Evolutionary conservation across 768 basidiomycete species (phyloP).

Genomic region (Candolleomyces eurysporus): DNA sequence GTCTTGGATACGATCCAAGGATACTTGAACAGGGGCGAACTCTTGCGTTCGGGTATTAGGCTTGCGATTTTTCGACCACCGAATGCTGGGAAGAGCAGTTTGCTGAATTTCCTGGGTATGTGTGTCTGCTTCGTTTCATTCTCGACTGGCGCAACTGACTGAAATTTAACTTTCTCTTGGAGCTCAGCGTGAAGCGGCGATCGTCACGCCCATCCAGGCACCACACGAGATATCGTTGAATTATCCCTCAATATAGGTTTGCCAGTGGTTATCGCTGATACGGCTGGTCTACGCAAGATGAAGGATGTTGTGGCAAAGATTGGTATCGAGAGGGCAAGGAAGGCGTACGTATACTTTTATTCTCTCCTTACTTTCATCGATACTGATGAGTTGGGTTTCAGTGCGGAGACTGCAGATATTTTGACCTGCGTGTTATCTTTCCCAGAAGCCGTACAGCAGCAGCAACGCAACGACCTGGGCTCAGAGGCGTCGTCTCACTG

Average conservation of each 20-base stretch:
- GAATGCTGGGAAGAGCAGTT: constrained; percentile 91
- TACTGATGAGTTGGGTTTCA: constrained; percentile 21
- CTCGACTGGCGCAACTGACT: neutral
- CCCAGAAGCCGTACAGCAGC: constrained; percentile 36
- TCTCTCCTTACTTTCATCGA: neutral
- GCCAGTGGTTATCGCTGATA: constrained; percentile 80
- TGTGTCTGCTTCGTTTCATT: constrained; percentile 9
- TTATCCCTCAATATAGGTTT: constrained; percentile 84
- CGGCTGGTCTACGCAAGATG: constrained; percentile 76
- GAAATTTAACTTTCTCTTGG: neutral
- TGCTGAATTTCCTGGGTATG: constrained; percentile 81
- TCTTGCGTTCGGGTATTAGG: constrained; percentile 77
- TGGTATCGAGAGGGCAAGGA: constrained; percentile 71
- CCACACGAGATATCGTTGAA: constrained; percentile 85
- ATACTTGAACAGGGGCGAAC: constrained; percentile 73
- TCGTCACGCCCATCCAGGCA: constrained; percentile 85
- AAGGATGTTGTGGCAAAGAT: constrained; percentile 75
- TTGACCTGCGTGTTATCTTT: constrained; percentile 82
- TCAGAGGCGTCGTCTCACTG: constrained; percentile 12
- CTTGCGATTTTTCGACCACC: constrained; percentile 91
- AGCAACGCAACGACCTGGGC: constrained; percentile 1
- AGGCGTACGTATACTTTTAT: constrained; percentile 47
- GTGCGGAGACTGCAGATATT: constrained; percentile 66
- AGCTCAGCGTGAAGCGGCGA: constrained; percentile 88
- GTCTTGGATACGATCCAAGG: constrained; percentile 51